Base-by-base conservation (phyloP, 78 protist genomes). In the Salpingoeca rosetta region DNA sequence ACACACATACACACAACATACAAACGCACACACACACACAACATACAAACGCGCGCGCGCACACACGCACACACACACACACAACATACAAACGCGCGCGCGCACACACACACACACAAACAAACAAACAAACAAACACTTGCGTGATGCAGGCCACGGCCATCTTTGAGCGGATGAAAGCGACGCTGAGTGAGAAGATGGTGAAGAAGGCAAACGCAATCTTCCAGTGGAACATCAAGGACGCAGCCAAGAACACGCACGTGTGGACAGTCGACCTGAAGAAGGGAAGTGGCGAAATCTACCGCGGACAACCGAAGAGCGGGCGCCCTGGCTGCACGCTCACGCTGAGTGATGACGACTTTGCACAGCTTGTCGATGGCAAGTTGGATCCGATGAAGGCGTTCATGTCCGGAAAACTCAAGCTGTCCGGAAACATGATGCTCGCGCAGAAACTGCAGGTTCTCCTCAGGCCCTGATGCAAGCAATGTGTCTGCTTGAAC, bases 191-290 rank as follows among this genome's bases (percentile, higher is more conserved):
- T 7, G 31, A 51, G 65, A 74, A 51, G 12, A 2, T 81, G 31
- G 84, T 81, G 44, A 2, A 45, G 75, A 27, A 81, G 84, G 84
- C 45, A 37, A 81, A 81, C n/a, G 65, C 84, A 3, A 28, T 81
- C 73, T 81, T 81, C 74, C 65, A 43, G 84, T 81, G 27, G 36
- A 45, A 43, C 74, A 43, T 81, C 74, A 81, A 41, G 38, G n/a
- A 43, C 51, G 81, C 11, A 2, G 81, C 51, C 81, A 75, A 26
- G 41, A 3, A 35, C 26, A 26, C 51, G 22, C 36, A 2, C 1
- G 26, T 7, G 7, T 36, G 51, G 51, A 31, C 73, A 1, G 56
- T 79, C 82, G 82, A 79, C 56, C 82, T 79, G 38, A 79, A 79
- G 82, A 79, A 43, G 57, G 82, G 82, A 44, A 42, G 10, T 10